Evolutionary conservation across 139 green algal species (phyloP).

Genomic region (Zygnema circumcarinatum): DNA sequence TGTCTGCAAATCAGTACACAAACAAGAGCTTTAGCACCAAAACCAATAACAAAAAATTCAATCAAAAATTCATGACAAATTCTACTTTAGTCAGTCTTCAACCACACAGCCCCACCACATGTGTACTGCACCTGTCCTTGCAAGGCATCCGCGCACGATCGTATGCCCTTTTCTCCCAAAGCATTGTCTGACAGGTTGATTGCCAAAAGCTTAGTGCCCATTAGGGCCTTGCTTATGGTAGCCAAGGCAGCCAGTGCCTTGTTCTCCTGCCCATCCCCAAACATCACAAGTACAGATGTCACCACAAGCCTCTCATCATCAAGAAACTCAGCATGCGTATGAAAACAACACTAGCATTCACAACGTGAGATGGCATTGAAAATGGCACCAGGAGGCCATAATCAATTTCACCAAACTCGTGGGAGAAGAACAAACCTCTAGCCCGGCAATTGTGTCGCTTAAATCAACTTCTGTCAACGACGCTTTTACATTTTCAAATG

Average conservation of each 20-base stretch:
- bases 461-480: constrained; percentile 30
- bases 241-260: constrained; percentile 35
- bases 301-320: not conserved
- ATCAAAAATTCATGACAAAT: too few relatives aligned
- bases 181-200: constrained; percentile 52
- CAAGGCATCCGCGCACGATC: constrained; percentile 23
- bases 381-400: too few relatives aligned
- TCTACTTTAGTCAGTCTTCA: too few relatives aligned
- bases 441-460: constrained; percentile 41
- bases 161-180: constrained; percentile 49
- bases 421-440: not conserved
- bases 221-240: not conserved
- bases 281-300: too few relatives aligned
- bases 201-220: constrained; percentile 28
- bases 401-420: too few relatives aligned
- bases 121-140: constrained; percentile 27
- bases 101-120: too few relatives aligned
- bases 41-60: too few relatives aligned
- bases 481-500: constrained; percentile 1
- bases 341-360: not conserved
- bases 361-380: too few relatives aligned
- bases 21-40: too few relatives aligned
- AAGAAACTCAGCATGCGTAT: not conserved
- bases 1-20: too few relatives aligned
- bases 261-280: constrained; percentile 31